Evolutionary conservation across 768 basidiomycete genomes (phyloP).

Genomic region (Suillus alpinus): DNA sequence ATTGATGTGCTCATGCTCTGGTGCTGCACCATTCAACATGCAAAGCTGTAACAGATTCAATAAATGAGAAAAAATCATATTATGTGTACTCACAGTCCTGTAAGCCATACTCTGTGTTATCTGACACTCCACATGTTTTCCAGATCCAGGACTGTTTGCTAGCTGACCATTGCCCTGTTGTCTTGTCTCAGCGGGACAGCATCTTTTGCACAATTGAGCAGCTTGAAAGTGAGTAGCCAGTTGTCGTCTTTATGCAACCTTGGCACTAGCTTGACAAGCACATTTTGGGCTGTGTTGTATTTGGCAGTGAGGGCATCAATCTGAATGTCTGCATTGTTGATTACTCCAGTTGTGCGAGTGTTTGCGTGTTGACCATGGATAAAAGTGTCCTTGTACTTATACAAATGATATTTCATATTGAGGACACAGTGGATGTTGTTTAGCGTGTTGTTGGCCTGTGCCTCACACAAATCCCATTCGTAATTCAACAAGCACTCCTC

Average conservation of each 20-base stretch:
- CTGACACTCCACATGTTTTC: background rate
- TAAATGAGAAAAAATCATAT: background rate
- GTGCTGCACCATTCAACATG: slow-evolving; percentile 16
- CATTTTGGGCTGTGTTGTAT: slow-evolving; percentile 10
- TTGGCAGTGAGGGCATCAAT: background rate
- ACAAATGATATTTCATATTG: slow-evolving; percentile 26
- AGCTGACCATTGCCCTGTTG: background rate
- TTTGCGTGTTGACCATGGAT: background rate
- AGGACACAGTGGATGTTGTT: slow-evolving; percentile 28
- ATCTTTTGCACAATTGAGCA: background rate
- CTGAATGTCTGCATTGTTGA: too few relatives aligned
- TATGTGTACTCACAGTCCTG: background rate
- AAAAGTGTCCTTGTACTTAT: slow-evolving; percentile 27
- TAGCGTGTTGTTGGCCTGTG: slow-evolving; percentile 14
- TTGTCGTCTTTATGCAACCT: background rate
- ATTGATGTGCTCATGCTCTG: slow-evolving; percentile 11
- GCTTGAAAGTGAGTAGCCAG: background rate
- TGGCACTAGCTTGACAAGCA: background rate
- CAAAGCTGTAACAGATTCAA: slow-evolving; percentile 11
- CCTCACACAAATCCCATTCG: too few relatives aligned
- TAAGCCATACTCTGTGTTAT: background rate
- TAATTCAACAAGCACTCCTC: too few relatives aligned
- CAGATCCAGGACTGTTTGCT: slow-evolving; percentile 9
- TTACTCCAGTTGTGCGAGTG: background rate
- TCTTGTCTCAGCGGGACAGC: background rate